phyloP scores from a whole-genome alignment of 2,329 filamentous ascomycete genomes.

The Hypoxylon sp. region DNA sequence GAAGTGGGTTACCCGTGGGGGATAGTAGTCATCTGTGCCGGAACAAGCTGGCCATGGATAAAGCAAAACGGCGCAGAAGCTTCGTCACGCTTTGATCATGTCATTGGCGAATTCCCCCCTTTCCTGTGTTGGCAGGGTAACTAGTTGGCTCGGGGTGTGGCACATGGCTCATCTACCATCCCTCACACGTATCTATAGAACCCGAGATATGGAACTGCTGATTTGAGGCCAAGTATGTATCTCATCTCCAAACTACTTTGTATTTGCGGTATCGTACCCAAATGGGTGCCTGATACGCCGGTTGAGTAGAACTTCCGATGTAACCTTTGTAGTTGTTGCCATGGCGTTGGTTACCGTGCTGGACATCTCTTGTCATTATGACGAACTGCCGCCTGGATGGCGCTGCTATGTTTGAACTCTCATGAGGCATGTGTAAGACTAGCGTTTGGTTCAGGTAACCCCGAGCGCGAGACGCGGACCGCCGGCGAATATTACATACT shows the following conservation, averaged over 20 bases:
- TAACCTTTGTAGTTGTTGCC: background rate
- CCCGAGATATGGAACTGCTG: slow-evolving; percentile 4
- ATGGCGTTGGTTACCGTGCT: background rate
- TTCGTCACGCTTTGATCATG: slow-evolving; percentile 31
- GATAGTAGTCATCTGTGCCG: slow-evolving; percentile 36
- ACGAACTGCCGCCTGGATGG: background rate
- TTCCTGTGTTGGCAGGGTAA: slow-evolving; percentile 15
- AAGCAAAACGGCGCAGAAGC: slow-evolving; percentile 22
- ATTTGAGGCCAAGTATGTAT: background rate
- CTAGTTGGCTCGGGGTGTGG: background rate
- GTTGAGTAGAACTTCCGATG: background rate
- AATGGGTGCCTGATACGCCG: background rate
- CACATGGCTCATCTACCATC: slow-evolving; percentile 6
- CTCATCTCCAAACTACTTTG: slow-evolving; percentile 14
- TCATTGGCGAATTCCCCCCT: slow-evolving; percentile 4
- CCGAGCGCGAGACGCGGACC: slow-evolving; percentile 3
- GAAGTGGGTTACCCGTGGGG: slow-evolving; percentile 41
- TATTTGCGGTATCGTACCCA: background rate
- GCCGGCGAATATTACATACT: slow-evolving; percentile 24
- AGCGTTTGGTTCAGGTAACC: slow-evolving; percentile 21
- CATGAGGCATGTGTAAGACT: slow-evolving; percentile 22
- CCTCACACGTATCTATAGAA: slow-evolving; percentile 4
- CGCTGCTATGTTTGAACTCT: slow-evolving; percentile 3
- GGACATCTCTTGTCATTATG: background rate
- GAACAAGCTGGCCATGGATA: slow-evolving; percentile 18